A percentile compares a stretch with the other conserved stretches of the same genome.
These are phyloP conservation scores for Blechomonas ayalai DNA, from an alignment of 208 protist genomes.

Conservation along the genomic window DNA sequence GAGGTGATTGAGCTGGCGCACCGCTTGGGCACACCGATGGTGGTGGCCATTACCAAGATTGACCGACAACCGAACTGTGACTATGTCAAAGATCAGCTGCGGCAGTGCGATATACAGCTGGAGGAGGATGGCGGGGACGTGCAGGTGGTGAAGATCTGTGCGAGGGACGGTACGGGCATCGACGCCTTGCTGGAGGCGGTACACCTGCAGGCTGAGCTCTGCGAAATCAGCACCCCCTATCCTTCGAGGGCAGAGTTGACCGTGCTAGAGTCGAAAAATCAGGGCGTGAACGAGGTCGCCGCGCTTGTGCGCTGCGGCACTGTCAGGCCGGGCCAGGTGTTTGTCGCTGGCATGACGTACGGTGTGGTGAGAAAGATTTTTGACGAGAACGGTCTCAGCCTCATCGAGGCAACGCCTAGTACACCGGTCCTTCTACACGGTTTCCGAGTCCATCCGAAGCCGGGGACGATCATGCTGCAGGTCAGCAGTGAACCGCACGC, in stretches of 20 bases:
- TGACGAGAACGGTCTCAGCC: conserved; percentile 47
- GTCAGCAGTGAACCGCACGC: conserved; percentile 81
- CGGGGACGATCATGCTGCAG: conserved; percentile 75
- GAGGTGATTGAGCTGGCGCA: conserved; percentile 87
- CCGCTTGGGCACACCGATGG: conserved; percentile 64
- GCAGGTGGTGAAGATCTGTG: conserved; percentile 89
- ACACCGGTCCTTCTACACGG: conserved; percentile 75
- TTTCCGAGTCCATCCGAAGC: conserved; percentile 74
- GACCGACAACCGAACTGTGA: conserved; percentile 89
- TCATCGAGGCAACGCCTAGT: conserved; percentile 57
- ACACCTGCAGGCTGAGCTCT: conserved; percentile 80
- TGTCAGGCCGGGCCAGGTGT: conserved; percentile 52
- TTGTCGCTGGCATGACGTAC: conserved; percentile 75
- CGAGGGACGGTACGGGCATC: conserved; percentile 77
- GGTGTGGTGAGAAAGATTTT: conserved; percentile 59
- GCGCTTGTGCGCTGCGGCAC: conserved; percentile 80
- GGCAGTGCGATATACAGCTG: conserved; percentile 62
- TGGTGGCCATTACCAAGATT: conserved; percentile 97
- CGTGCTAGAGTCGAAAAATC: conserved; percentile 86
- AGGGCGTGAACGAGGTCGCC: conserved; percentile 38
- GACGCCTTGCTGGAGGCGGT: conserved; percentile 88
- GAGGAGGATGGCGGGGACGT: conserved; percentile 95
- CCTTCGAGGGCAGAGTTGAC: conserved; percentile 76
- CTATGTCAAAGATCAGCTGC: conserved; percentile 74
- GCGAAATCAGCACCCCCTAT: conserved; percentile 81